Evolutionary conservation across 352 stramenopile genomes (phyloP), one percentile per base, ranked within the genome.

Genomic region (Plasmopara muralis): DNA sequence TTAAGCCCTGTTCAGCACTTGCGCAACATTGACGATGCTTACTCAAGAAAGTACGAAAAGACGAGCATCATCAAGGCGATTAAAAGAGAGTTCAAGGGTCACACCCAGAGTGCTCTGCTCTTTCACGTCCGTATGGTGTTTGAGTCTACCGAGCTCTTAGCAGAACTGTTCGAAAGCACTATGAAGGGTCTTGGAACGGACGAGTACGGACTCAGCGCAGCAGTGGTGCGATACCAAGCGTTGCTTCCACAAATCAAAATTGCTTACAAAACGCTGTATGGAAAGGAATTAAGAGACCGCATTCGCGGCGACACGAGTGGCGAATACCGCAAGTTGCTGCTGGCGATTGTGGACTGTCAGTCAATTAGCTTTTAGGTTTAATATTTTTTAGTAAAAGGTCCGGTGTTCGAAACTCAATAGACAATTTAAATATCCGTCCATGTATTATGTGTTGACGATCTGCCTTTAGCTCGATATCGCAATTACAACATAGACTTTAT

Each of bases 171-270:
- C 25, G 72, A 85, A 51, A 80, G 53, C 47, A 83, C 74, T 33
- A 82, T 85, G 74, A 81, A 87, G 66, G 69, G 71, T 39, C 54
- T 78, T 12, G 70, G 77, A 50, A 88, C 68, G 34, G 71, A 85
- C 52, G 77, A 85, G 62, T 72, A 81, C 16, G 72, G 68, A 12
- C 62, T 89, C 28, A 72, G 67, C 53, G 52, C 69, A 12, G 65
- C 59, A n/a, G 55, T 91, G n/a, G 72, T 89, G 46, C 77, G 77
- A 33, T 91, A 87, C 72, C 66, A 85, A 57, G 68, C 55, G 12
- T 60, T 87, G 45, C 59, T 89, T 18, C 60, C 70, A 16, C 66
- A 85, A 57, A 70, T 89, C 60, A 79, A 82, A 53, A 57, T 68
- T 20, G 70, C 66, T 33, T 89, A 87, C 73, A 74, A 84, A 64